Evolutionary conservation across 768 basidiomycete species (phyloP).

Genomic region (Clitopilus passeckerianus): DNA sequence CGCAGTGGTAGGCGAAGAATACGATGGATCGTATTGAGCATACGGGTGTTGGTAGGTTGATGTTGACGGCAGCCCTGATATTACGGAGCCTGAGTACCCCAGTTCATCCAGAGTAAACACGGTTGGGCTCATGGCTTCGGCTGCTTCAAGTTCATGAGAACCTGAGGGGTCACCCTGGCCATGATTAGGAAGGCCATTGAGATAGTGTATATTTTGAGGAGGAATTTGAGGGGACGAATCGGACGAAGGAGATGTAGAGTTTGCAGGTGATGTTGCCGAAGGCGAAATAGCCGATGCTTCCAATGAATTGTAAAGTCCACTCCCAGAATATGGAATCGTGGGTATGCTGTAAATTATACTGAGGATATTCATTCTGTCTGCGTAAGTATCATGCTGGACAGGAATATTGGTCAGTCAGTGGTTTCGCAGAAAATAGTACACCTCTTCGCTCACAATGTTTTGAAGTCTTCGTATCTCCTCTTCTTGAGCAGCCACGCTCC

Average conservation of each 20-base stretch:
- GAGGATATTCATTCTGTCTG: slow-evolving; percentile 90
- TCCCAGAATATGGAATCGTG: slow-evolving; percentile 57
- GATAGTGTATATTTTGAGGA: slow-evolving; percentile 27
- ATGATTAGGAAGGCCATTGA: slow-evolving; percentile 30
- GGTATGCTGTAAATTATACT: slow-evolving; percentile 87
- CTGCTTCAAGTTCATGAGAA: slow-evolving; percentile 26
- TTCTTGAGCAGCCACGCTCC: slow-evolving; percentile 84
- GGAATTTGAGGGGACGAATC: slow-evolving; percentile 38
- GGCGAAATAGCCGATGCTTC: slow-evolving; percentile 26
- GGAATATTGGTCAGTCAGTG: slow-evolving; percentile 6
- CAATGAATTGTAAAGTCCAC: slow-evolving; percentile 31
- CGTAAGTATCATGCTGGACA: slow-evolving; percentile 87
- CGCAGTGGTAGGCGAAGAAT: slow-evolving; percentile 16
- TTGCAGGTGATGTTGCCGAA: slow-evolving; percentile 21
- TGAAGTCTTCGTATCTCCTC: slow-evolving; percentile 85
- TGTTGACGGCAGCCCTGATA: slow-evolving; percentile 25
- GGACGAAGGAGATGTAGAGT: slow-evolving; percentile 46
- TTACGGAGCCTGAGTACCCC: slow-evolving; percentile 20
- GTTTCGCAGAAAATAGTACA: slow-evolving; percentile 1
- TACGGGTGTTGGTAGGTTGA: slow-evolving; percentile 42
- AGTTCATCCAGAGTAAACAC: slow-evolving; percentile 37
- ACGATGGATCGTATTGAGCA: slow-evolving; percentile 37
- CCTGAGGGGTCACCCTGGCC: slow-evolving; percentile 17
- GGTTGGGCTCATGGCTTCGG: slow-evolving; percentile 41
- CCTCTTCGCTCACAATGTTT: slow-evolving; percentile 64